phyloP scores from a whole-genome alignment of 768 basidiomycete genomes.

The Xerocomellus dryophilus region DNA sequence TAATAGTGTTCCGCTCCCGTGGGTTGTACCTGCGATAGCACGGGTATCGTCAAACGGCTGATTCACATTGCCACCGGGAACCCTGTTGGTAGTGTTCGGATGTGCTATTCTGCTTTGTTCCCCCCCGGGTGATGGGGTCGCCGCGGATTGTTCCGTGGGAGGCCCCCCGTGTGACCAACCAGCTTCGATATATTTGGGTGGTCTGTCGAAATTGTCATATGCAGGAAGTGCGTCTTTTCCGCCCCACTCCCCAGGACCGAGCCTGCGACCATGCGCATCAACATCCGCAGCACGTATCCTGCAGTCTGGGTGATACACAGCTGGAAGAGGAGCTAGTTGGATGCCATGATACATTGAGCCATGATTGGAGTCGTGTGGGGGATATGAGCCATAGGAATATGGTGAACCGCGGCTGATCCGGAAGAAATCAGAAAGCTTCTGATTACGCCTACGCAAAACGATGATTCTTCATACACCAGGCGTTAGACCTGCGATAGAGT shows the following conservation, averaged over 20 bases:
- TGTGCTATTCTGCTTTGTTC: slow-evolving; percentile 1
- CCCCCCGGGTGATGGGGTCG: background rate
- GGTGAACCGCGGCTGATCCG: background rate
- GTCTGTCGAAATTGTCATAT: slow-evolving; percentile 44
- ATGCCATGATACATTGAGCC: slow-evolving; percentile 14
- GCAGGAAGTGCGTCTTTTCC: slow-evolving; percentile 50
- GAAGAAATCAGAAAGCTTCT: slow-evolving; percentile 22
- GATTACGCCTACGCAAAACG: slow-evolving; percentile 25
- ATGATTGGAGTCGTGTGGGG: background rate
- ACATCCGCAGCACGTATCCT: slow-evolving; percentile 36
- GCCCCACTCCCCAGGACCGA: slow-evolving; percentile 26
- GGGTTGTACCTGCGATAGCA: background rate
- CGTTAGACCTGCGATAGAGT: slow-evolving; percentile 3
- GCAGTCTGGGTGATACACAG: slow-evolving; percentile 20
- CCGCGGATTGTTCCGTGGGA: background rate
- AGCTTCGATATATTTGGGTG: slow-evolving; percentile 43
- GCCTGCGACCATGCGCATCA: slow-evolving; percentile 41
- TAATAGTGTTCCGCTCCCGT: background rate
- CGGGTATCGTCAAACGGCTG: background rate
- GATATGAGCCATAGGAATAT: slow-evolving; percentile 1
- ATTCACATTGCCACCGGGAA: background rate
- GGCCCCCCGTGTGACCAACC: slow-evolving; percentile 3
- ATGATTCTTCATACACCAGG: slow-evolving; percentile 9
- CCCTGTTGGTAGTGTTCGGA: background rate
- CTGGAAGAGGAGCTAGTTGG: slow-evolving; percentile 20